Base-by-base conservation (phyloP, 2,329 filamentous ascomycete genomes). In the Myriosclerotinia duriaeana region DNA sequence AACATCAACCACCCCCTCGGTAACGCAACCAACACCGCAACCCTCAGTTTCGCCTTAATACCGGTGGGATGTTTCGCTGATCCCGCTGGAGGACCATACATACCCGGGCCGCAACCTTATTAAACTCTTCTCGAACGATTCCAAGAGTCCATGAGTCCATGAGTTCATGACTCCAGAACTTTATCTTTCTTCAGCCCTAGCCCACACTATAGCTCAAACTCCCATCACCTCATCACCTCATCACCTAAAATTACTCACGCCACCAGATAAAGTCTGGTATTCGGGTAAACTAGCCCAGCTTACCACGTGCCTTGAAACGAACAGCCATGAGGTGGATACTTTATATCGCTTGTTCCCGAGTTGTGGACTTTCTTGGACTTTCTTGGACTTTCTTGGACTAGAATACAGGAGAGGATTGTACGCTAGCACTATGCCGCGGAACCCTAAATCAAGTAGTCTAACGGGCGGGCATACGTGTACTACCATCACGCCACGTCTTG, bases 141-240 rank as follows among this genome's bases (percentile, higher is more conserved):
- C 71, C 30, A 34, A 5, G 30, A 34, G 30, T 34, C 6, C 30
- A 34, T 34, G 30, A 34, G 30, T 6, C 6, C 30, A 34, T 6
- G 30, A 34, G 6, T 34, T 6, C 66, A 75, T 77, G 68, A 78
- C 74, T 0, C 76, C 76, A 12, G 74, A 77, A 58, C 73, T 77
- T n/a, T 77, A 76, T 61, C 74, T 77, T 17, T 74, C 69, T 2
- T 73, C 75, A 44, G 76, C 75, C 9, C 69, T 76, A 30, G 73
- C 72, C 8, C 65, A 72, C 34, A 72, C 72, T 3, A 71, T 71
- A 36, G 74, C 74, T 15, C 68, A 68, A 9, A 75, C 74, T 0
- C 74, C 73, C 1, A 76, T 72, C 0, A 73, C 74, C 0, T 26
- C 73, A 68, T 55, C n/a, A 48, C 44, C 20, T n/a, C 17, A 4